Percentiles rank a stretch among this genome's conserved stretches.
Evolutionary conservation across 441 rosid species (phyloP).

Genomic region (Geranium incanum): DNA sequence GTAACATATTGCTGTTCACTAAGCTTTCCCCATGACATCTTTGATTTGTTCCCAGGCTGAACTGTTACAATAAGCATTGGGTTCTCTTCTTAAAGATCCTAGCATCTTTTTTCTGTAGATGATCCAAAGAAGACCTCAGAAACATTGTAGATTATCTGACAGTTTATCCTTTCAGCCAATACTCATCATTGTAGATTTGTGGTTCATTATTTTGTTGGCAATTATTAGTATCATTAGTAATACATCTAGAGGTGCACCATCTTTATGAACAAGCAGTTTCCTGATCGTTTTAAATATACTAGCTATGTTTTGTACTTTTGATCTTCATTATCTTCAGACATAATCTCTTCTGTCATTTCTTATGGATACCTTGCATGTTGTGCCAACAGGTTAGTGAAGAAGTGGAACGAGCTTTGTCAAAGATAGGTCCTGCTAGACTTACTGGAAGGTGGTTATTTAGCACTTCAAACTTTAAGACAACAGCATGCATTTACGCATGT

Average conservation of each 20-base stretch:
- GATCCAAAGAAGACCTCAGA: background rate
- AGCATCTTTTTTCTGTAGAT: background rate
- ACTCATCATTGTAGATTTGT: background rate
- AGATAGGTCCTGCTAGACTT: constrained; percentile 81
- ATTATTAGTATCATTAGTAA: background rate
- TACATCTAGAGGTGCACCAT: background rate
- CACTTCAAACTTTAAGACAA: constrained; percentile 6
- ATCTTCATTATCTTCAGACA: background rate
- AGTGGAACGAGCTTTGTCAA: constrained; percentile 98
- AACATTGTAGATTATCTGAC: background rate
- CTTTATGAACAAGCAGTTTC: background rate
- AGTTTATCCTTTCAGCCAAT: background rate
- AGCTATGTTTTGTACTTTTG: background rate
- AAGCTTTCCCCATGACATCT: background rate
- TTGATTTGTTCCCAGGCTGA: background rate
- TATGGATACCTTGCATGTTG: constrained; percentile 18
- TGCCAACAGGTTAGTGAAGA: constrained; percentile 88
- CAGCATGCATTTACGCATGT: background rate
- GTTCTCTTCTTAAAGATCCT: background rate
- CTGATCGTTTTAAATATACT: background rate
- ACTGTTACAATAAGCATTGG: background rate
- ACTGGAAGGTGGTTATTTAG: constrained; percentile 50
- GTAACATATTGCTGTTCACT: background rate
- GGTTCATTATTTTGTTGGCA: background rate
- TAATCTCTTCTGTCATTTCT: constrained; percentile 3